Evolutionary conservation across 2,329 filamentous ascomycete genomes (phyloP).

Genomic region (Dothidotthia symphoricarpi): DNA sequence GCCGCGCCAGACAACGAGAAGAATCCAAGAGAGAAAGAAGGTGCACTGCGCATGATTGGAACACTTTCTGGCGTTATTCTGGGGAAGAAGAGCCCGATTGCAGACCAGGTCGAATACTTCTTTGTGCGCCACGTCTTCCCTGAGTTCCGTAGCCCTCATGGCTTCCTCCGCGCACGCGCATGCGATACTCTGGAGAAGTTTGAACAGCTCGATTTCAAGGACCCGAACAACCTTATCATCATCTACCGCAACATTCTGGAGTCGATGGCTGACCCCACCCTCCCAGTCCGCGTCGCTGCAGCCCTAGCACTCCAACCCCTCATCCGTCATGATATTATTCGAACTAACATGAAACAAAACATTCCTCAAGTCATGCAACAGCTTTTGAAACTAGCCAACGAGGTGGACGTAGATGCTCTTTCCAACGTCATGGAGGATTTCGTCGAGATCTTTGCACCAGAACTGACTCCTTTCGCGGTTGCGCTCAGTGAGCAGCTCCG

Average conservation of each 20-base stretch:
- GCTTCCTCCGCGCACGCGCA: constrained; percentile 88
- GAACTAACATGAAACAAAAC: constrained; percentile 92
- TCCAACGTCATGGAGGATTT: constrained; percentile 99
- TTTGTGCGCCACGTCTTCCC: constrained; percentile 98
- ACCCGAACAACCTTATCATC: constrained; percentile 88
- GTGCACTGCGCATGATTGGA: constrained; percentile 94
- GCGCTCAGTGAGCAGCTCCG: constrained; percentile 92
- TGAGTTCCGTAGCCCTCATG: constrained; percentile 89
- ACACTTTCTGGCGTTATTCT: constrained; percentile 91
- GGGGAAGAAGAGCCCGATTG: constrained; percentile 97
- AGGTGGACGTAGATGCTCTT: constrained; percentile 94
- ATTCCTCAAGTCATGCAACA: constrained; percentile 99
- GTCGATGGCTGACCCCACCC: constrained; percentile 90
- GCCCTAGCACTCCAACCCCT: constrained; percentile 91
- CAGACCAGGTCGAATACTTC: constrained; percentile 97
- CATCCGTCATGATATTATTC: constrained; percentile 92
- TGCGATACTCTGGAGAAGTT: constrained; percentile 99
- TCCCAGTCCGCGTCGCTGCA: constrained; percentile 91
- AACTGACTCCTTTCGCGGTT: constrained; percentile 94
- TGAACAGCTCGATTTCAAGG: constrained; percentile 94
- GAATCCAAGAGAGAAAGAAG: constrained; percentile 93
- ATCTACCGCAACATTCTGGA: constrained; percentile 97
- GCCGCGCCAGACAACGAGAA: constrained; percentile 80
- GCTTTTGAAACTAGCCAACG: constrained; percentile 91
- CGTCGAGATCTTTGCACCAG: constrained; percentile 95